Percentiles rank a stretch among this genome's conserved stretches.
These are phyloP conservation scores for Pascua guehoae DNA, from an alignment of 1,284 basidiomycete genomes.

Conservation along the genomic window DNA sequence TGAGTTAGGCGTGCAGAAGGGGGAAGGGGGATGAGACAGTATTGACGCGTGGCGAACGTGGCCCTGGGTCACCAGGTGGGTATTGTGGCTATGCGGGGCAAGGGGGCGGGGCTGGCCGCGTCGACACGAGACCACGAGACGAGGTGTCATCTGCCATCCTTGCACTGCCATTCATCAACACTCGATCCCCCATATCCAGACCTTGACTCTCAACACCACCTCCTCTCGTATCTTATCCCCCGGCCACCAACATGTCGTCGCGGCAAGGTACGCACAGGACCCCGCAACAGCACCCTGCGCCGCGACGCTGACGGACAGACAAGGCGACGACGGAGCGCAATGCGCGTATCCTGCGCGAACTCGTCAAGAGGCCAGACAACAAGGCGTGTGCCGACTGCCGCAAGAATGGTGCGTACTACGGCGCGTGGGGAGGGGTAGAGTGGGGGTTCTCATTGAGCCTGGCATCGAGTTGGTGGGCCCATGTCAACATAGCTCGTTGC, in stretches of 20 bases:
- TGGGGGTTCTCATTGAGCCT: neutral
- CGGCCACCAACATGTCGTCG: slow-evolving; percentile 30
- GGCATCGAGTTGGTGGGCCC: neutral
- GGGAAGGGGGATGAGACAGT: too few species aligned
- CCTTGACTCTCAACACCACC: neutral
- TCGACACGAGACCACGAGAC: too few species aligned
- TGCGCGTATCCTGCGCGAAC: slow-evolving; percentile 70
- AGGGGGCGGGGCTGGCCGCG: too few species aligned
- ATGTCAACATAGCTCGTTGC: too few species aligned
- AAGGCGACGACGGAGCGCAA: slow-evolving; percentile 76
- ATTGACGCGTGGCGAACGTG: too few species aligned
- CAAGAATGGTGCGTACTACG: slow-evolving; percentile 64
- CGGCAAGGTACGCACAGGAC: slow-evolving; percentile 26
- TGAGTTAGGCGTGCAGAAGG: too few species aligned
- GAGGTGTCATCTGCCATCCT: too few species aligned
- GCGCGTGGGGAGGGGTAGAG: neutral
- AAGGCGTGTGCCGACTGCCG: slow-evolving; percentile 93
- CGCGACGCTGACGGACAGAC: slow-evolving; percentile 52
- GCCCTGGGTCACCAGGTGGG: too few species aligned
- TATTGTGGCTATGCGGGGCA: too few species aligned
- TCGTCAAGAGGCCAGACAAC: slow-evolving; percentile 85
- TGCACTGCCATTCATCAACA: too few species aligned
- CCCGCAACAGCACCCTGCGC: too few species aligned
- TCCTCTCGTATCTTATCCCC: neutral
- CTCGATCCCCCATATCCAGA: neutral